Base-by-base conservation (phyloP, 2,329 filamentous ascomycete genomes). In the Atkinsonella texensis region DNA sequence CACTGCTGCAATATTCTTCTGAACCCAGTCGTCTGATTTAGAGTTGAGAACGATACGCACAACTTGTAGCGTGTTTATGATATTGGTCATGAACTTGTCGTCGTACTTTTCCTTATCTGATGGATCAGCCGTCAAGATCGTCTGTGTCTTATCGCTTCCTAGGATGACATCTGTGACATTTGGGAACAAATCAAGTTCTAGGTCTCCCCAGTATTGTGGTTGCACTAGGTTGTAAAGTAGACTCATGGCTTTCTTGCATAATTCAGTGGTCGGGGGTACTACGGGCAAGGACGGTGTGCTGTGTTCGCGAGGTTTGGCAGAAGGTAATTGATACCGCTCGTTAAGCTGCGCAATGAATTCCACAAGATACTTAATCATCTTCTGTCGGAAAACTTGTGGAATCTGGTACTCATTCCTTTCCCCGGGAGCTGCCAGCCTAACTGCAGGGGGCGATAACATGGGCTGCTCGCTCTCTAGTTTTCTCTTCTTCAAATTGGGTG, bases 51-150 rank as follows among this genome's bases (percentile, higher is more conserved):
- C 83, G 53, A 96, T 86, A 46, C 91, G 87, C 54, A 98, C 75
- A 41, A 97, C 87, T 65, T 97, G 90, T 13, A 98, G 76, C 1
- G 90, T 89, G 65, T 98, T 98, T 69, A 98, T 82, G 68, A 95
- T 91, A 56, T 85, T 84, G 1, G 87, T 94, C 42, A 86, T 77
- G 61, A 90, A 89, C 65, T 89, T 89, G 41, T 90, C 86, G 56
- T 90, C 84, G n/a, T 77, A 79, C 60, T 87, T 87, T 48, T 89
- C 85, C 51, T 82, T 81, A 55, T 84, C 80, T 0, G 70, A 65
- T 6, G 77, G 75, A 52, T 83, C 80, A 13, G 75, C 74, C n/a
- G 74, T 71, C 35, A 85, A 71, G 38, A 80, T 76, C 33, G 70
- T 68, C 10, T 75, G 69, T 1, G 87, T 84, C 67, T 89, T 90